Percentiles rank a stretch among this genome's conserved stretches.
These are phyloP conservation scores for Solanum gracilifrons DNA, from an alignment of 257 asterid species.

Conservation along the genomic window DNA sequence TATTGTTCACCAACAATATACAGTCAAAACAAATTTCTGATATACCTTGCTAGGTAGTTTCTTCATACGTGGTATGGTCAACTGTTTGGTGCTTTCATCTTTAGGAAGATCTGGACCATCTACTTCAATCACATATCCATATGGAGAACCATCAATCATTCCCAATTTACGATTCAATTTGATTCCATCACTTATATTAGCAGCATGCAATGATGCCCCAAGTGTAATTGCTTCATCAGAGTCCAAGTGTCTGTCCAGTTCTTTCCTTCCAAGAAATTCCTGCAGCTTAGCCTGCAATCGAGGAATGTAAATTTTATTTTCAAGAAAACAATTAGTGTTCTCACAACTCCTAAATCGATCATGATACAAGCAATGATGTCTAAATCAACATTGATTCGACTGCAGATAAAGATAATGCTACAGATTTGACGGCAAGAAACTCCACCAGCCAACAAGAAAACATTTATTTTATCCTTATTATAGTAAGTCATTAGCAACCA, in stretches of 20 bases:
- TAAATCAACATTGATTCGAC: background rate
- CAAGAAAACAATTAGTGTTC: constrained; percentile 1
- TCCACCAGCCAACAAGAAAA: background rate
- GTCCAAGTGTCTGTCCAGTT: constrained; percentile 88
- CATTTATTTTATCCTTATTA: background rate
- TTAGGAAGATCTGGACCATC: constrained; percentile 69
- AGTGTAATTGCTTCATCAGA: constrained; percentile 95
- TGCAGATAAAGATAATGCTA: background rate
- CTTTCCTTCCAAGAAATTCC: constrained; percentile 92
- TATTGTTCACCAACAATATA: background rate
- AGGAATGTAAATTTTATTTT: background rate
- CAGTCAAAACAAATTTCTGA: background rate
- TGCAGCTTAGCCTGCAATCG: constrained; percentile 79
- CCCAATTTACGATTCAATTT: constrained; percentile 97
- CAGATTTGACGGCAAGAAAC: background rate
- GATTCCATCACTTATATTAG: constrained; percentile 97
- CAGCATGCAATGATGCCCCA: constrained; percentile 96
- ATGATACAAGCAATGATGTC: background rate
- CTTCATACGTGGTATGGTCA: constrained; percentile 88
- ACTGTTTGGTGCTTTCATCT: constrained; percentile 79
- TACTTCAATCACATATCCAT: constrained; percentile 70
- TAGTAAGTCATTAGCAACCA: background rate
- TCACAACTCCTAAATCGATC: background rate
- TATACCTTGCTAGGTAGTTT: constrained; percentile 91
- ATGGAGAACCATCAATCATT: constrained; percentile 92